These are phyloP conservation scores for Trichoderma guizhouense DNA, from an alignment of 2,329 filamentous ascomycete genomes.

Conservation along the genomic window DNA sequence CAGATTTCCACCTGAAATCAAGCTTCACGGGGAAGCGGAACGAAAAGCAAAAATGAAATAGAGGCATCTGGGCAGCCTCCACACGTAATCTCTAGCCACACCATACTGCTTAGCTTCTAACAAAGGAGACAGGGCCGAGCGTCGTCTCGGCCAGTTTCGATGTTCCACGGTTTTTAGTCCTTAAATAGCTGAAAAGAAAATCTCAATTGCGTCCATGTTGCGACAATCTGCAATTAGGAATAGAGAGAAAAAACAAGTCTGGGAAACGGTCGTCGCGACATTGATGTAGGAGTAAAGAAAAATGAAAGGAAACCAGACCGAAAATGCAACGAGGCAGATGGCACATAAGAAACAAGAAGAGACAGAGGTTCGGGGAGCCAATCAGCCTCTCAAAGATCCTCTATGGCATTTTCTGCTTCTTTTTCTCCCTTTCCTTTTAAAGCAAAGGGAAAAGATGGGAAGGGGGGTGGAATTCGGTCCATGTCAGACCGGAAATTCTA, in stretches of 20 bases:
- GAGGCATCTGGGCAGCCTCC: background rate
- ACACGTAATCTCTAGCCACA: background rate
- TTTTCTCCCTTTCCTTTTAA: background rate
- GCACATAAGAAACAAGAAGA: background rate
- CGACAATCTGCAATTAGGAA: background rate
- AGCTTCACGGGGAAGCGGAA: background rate
- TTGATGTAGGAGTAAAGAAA: slow-evolving; percentile 1
- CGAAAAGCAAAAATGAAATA: background rate
- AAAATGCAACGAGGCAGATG: slow-evolving; percentile 8
- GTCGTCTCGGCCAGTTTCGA: background rate
- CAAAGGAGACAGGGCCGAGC: background rate
- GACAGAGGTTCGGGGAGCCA: background rate
- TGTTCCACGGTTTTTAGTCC: background rate
- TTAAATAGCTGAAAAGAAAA: background rate
- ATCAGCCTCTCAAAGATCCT: background rate
- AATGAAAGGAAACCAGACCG: background rate
- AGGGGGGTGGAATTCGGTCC: background rate
- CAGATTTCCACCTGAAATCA: background rate
- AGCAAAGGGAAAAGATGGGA: background rate
- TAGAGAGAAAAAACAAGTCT: background rate
- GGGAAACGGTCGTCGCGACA: slow-evolving; percentile 3
- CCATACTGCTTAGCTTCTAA: background rate
- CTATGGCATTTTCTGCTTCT: background rate
- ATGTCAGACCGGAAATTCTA: background rate
- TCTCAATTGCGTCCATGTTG: background rate